Evolutionary conservation across 164 flowering plant species (phyloP).

Genomic region (Vitis amurensis): DNA sequence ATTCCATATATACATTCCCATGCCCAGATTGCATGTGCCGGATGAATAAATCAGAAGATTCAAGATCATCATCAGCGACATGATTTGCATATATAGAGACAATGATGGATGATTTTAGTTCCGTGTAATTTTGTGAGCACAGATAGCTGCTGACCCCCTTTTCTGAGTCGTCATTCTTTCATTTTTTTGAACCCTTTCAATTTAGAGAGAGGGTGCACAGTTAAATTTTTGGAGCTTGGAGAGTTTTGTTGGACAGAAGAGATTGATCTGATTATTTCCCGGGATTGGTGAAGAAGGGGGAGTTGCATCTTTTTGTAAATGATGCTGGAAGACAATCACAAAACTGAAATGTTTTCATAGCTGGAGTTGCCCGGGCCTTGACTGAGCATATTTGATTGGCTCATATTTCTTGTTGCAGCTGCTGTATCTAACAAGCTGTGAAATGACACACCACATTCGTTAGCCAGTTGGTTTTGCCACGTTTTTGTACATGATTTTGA

Average conservation of each 20-base stretch:
- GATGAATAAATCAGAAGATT: constrained; percentile 47
- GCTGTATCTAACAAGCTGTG: constrained; percentile 40
- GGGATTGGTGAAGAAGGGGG: constrained; percentile 9
- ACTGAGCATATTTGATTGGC: constrained; percentile 10
- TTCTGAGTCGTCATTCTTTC: constrained; percentile 30
- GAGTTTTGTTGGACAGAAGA: constrained; percentile 10
- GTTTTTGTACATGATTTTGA: constrained; percentile 17
- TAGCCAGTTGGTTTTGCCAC: constrained; percentile 4
- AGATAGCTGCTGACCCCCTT: constrained; percentile 27
- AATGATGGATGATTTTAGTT: constrained; percentile 9
- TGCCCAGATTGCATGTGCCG: constrained; percentile 97
- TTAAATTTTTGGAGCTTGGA: constrained; percentile 20
- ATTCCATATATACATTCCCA: constrained; percentile 85
- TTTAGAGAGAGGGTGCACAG: constrained; percentile 17
- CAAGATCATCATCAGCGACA: constrained; percentile 44
- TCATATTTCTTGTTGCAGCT: constrained; percentile 19
- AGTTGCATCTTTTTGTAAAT: constrained; percentile 15
- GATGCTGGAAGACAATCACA: constrained; percentile 11
- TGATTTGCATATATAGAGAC: constrained; percentile 24
- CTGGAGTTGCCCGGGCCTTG: constrained; percentile 18
- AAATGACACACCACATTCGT: constrained; percentile 16
- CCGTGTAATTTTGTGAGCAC: constrained; percentile 16
- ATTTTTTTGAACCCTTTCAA: constrained; percentile 29
- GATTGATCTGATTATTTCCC: constrained; percentile 20
- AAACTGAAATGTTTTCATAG: background rate